Percentiles rank a stretch among this genome's conserved stretches.
Evolutionary conservation across 371 early-diverging fungal species (phyloP).

Genomic region (Gilbertella persicaria): DNA sequence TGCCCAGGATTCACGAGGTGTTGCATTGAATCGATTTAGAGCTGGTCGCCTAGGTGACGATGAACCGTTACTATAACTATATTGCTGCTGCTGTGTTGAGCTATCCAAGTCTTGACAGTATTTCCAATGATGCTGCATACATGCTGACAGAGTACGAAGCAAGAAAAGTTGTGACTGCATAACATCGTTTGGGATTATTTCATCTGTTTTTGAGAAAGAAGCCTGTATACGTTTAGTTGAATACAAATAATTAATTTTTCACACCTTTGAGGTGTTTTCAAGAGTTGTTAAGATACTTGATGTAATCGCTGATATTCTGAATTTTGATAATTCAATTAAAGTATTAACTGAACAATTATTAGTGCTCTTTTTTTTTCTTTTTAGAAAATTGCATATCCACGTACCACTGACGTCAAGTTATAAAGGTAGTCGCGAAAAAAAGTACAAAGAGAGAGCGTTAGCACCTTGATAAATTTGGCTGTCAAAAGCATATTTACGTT

Average conservation of each 20-base stretch:
- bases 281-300: slow-evolving; percentile 45
- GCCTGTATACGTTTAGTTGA: neutral
- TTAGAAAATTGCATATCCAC: slow-evolving; percentile 21
- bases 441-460: neutral
- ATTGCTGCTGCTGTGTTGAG: no score
- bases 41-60: neutral
- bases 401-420: slow-evolving; percentile 47
- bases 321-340: slow-evolving; percentile 59
- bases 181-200: slow-evolving; percentile 39
- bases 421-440: slow-evolving; percentile 19
- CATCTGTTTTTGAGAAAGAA: neutral
- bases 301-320: slow-evolving; percentile 48
- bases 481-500: slow-evolving; percentile 32
- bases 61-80: no score
- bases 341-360: slow-evolving; percentile 35
- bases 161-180: slow-evolving; percentile 70
- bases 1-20: neutral
- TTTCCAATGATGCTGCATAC: slow-evolving; percentile 68
- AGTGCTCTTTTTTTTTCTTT: neutral
- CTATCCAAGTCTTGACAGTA: slow-evolving; percentile 9
- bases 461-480: neutral
- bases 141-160: slow-evolving; percentile 65
- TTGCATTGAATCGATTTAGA: slow-evolving; percentile 1
- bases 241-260: neutral
- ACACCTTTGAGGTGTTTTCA: slow-evolving; percentile 57